Percentiles rank a stretch among this genome's conserved stretches.
Evolutionary conservation across 1,284 basidiomycete genomes (phyloP).

Genomic region (Mycosarcoma mackinlayi): DNA sequence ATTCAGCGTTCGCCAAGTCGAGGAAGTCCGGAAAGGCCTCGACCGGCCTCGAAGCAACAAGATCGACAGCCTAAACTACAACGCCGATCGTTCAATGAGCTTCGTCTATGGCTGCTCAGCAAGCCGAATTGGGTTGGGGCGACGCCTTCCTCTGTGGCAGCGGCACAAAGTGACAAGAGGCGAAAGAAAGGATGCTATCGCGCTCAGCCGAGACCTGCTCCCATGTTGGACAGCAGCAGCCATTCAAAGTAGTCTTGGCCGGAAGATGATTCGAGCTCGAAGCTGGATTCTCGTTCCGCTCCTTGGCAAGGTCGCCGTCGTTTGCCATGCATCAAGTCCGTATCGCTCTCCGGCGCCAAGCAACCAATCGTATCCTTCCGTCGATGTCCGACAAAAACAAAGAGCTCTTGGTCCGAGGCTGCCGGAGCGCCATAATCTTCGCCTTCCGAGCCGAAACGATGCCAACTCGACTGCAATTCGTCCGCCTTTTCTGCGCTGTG

Average conservation of each 20-base stretch:
- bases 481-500: background rate
- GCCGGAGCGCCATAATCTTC: constrained; percentile 25
- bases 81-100: background rate
- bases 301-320: constrained; percentile 26
- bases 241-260: constrained; percentile 56
- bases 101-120: constrained; percentile 22
- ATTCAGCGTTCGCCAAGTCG: background rate
- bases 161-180: background rate
- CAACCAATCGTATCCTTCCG: constrained; percentile 43
- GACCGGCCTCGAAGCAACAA: background rate
- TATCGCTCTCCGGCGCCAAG: constrained; percentile 40
- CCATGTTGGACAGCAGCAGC: constrained; percentile 51
- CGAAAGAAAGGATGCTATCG: background rate
- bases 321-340: constrained; percentile 54
- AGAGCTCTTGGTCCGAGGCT: constrained; percentile 51
- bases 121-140: constrained; percentile 29
- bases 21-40: background rate
- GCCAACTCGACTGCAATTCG: constrained; percentile 9
- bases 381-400: constrained; percentile 56
- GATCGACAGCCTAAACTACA: background rate
- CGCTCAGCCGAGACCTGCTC: constrained; percentile 27
- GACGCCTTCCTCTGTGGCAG: background rate
- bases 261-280: constrained; percentile 19
- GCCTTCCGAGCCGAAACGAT: constrained; percentile 31
- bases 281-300: background rate